Conservation (phyloP, 2,329 filamentous ascomycete genomes). For the Myriosclerotinia duriaeana region DNA sequence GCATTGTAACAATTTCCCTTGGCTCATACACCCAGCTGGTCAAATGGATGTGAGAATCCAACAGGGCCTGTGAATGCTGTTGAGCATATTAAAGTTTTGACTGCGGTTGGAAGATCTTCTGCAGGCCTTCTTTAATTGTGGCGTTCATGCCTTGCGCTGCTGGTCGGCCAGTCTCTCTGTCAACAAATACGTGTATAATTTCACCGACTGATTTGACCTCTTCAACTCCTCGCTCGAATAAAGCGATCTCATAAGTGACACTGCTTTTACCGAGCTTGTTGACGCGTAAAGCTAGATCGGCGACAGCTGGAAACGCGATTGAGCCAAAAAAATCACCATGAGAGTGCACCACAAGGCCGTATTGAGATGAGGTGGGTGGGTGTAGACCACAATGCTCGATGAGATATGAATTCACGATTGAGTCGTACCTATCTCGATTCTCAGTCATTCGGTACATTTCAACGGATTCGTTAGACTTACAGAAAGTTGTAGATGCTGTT, state of each 20-base stretch:
- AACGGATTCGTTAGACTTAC: conserved; percentile 43
- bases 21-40: background rate
- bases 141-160: conserved; percentile 61
- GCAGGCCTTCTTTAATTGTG: conserved; percentile 57
- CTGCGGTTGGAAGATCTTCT: conserved; percentile 50
- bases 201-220: conserved; percentile 80
- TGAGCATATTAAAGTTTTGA: conserved; percentile 34
- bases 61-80: background rate
- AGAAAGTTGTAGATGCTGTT: conserved; percentile 84
- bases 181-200: conserved; percentile 87
- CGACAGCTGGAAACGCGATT: conserved; percentile 75
- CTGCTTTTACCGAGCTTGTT: conserved; percentile 82
- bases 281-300: conserved; percentile 79
- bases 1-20: background rate
- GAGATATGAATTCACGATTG: conserved; percentile 84
- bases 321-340: conserved; percentile 83
- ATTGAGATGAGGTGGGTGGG: conserved; percentile 67
- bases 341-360: conserved; percentile 81
- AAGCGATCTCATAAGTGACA: conserved; percentile 83
- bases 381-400: conserved; percentile 73
- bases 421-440: conserved; percentile 65
- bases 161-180: conserved; percentile 69
- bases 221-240: conserved; percentile 75
- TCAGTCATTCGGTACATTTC: background rate
- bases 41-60: background rate